Evolutionary conservation across 768 basidiomycete genomes (phyloP), one percentile per base, ranked within the genome.

Genomic region (Gloeopeniophorella convolvens): DNA sequence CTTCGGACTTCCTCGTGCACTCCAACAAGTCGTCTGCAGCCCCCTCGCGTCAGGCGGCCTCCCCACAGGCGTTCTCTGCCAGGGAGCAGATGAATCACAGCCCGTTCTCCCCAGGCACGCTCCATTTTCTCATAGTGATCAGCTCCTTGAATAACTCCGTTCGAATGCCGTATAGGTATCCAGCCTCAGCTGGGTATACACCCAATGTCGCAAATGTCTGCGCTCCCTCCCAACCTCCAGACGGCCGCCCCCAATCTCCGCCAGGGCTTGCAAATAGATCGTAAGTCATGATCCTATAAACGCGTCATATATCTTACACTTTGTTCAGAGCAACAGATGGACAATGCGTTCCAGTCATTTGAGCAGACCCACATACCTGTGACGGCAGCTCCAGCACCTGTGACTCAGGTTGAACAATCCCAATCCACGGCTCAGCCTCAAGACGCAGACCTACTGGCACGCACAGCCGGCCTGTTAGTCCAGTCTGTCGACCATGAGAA

Each of bases 391-490:
- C 16, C 24, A 16, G 32, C 40, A 27, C 21, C 10, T 30, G 44
- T 39, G 33, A 33, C 23, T 21, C 43, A 31, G 52, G 32, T 20
- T n/a, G 53, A 47, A 28, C 51, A 31, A 39, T 39, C 41, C 27
- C 47, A 49, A 24, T 9, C 18, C 3, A 34, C 37, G 33, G 18
- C 51, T 15, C 52, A 47, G 18, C 30, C 59, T 7, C 56, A 66
- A 28, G 79, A 82, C 15, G 69, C 68, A 2, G 88, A 92, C 57
- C 83, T 88, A 39, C 80, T 95, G 39, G 84, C 91, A 2, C 76
- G 78, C 24, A 85, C 89, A 7, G 92, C 92, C 10, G 89, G 80
- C 8, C 69, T 82, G 35, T 75, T 95, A 32, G 69, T 95, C 47
- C 79, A 89, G 34, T 75, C 83, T n/a, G 77, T 94, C 39, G 72